These are phyloP conservation scores for Pinus albicaulis DNA, from an alignment of 75 land plant genomes.

Conservation along the genomic window DNA sequence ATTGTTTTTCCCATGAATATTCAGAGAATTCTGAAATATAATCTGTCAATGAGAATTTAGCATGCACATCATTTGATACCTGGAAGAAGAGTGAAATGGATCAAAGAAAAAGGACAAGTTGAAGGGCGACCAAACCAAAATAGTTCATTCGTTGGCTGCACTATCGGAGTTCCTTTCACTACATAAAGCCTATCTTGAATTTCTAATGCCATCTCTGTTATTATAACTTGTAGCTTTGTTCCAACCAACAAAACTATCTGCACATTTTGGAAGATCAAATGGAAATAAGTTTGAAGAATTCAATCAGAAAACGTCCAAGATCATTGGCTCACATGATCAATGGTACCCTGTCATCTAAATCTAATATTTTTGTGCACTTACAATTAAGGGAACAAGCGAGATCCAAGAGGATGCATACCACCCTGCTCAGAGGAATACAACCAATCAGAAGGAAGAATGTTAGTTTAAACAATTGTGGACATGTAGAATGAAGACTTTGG, in stretches of 20 bases:
- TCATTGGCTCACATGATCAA: not conserved
- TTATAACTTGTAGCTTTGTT: conserved; percentile 73
- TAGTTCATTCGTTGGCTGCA: conserved; percentile 54
- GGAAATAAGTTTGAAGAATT: conserved; percentile 4
- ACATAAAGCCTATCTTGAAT: conserved; percentile 44
- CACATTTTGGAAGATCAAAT: not conserved
- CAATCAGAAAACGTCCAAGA: conserved; percentile 1
- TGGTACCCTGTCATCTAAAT: not conserved
- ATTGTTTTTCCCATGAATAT: not conserved
- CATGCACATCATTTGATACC: conserved; percentile 12
- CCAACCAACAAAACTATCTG: conserved; percentile 70
- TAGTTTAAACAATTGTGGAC: not conserved
- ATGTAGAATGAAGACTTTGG: not conserved
- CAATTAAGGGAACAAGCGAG: conserved; percentile 62
- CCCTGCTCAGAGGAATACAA: conserved; percentile 31
- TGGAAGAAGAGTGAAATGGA: conserved; percentile 75
- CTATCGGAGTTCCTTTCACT: conserved; percentile 42
- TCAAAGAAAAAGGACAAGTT: conserved; percentile 44
- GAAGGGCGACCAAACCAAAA: conserved; percentile 71
- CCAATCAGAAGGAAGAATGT: not conserved
- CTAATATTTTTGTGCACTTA: conserved; percentile 21
- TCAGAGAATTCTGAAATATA: not conserved
- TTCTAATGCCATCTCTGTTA: conserved; percentile 54
- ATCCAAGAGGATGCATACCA: conserved; percentile 62
- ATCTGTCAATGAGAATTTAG: not conserved